Evolutionary conservation across 495 filamentous ascomycete species (phyloP).

Genomic region (Hypoxylon subgilvum): DNA sequence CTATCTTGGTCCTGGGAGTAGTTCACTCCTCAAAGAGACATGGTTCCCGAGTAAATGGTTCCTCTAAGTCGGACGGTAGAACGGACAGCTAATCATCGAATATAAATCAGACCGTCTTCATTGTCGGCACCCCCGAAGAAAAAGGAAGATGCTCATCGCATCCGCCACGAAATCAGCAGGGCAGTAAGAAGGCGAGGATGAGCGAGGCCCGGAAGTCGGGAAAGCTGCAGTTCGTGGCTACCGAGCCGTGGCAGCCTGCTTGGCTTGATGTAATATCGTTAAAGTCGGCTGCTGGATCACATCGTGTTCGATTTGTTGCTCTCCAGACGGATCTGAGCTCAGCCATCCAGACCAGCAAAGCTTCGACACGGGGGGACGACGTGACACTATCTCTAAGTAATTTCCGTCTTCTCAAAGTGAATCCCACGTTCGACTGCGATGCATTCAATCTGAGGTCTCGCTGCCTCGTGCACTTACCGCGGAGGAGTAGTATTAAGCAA

Average conservation of each 20-base stretch:
- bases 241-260: slow-evolving; percentile 47
- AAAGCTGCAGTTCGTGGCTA: slow-evolving; percentile 36
- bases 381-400: slow-evolving; percentile 20
- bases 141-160: slow-evolving; percentile 54
- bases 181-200: slow-evolving; percentile 35
- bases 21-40: slow-evolving; percentile 1
- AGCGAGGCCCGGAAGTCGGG: slow-evolving; percentile 11
- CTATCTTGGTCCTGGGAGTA: slow-evolving; percentile 7
- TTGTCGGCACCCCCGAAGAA: slow-evolving; percentile 52
- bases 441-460: slow-evolving; percentile 47
- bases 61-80: neutral
- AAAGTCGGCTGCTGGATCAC: slow-evolving; percentile 31
- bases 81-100: slow-evolving; percentile 9
- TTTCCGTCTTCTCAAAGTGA: slow-evolving; percentile 33
- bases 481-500: slow-evolving; percentile 20
- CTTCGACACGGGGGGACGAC: slow-evolving; percentile 24
- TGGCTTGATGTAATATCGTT: slow-evolving; percentile 50
- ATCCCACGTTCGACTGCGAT: slow-evolving; percentile 38
- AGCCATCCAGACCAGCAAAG: slow-evolving; percentile 18
- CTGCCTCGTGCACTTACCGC: slow-evolving; percentile 45
- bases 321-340: slow-evolving; percentile 42
- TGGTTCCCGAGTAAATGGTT: neutral
- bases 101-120: slow-evolving; percentile 50
- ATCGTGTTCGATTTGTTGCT: slow-evolving; percentile 47
- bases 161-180: slow-evolving; percentile 49